Percentiles rank a stretch among this genome's conserved stretches.
Conservation (phyloP, 106 monocot species). For the Hemerocallis citrina region DNA sequence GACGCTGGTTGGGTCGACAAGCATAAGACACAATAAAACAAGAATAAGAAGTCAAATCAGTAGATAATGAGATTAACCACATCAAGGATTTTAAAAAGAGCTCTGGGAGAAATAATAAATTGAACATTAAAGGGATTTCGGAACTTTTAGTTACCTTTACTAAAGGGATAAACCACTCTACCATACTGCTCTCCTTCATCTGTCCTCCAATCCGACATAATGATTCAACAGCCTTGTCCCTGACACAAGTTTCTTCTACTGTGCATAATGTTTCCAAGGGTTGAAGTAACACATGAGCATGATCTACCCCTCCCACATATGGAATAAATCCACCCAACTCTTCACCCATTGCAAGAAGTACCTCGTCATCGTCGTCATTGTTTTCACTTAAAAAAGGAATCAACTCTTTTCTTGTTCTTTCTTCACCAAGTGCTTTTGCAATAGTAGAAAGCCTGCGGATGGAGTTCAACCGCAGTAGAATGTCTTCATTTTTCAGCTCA, state of each 20-base stretch:
- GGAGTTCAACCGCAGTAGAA: conserved; percentile 83
- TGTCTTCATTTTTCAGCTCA: conserved; percentile 93
- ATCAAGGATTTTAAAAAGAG: too few species aligned
- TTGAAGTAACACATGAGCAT: conserved; percentile 73
- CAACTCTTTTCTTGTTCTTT: conserved; percentile 86
- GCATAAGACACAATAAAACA: too few species aligned
- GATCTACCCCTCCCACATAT: conserved; percentile 82
- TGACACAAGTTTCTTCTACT: conserved; percentile 91
- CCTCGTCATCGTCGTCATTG: conserved; percentile 95
- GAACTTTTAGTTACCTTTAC: conserved; percentile 52
- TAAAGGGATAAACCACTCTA: conserved; percentile 74
- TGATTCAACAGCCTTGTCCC: conserved; percentile 90
- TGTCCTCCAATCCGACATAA: conserved; percentile 79
- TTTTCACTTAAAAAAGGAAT: conserved; percentile 93
- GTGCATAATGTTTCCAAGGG: conserved; percentile 83
- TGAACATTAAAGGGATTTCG: too few species aligned
- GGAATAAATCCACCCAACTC: conserved; percentile 88
- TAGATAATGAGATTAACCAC: too few species aligned
- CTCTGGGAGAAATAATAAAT: too few species aligned
- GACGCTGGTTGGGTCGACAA: too few species aligned
- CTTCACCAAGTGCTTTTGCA: conserved; percentile 90
- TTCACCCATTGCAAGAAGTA: conserved; percentile 95
- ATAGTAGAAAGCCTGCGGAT: conserved; percentile 87
- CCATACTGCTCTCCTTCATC: conserved; percentile 83
- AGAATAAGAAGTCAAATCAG: too few species aligned